A percentile compares a stretch with the other conserved stretches of the same genome.
Conservation (phyloP, 1,284 basidiomycete genomes). For the Papiliotrema terrestris region DNA sequence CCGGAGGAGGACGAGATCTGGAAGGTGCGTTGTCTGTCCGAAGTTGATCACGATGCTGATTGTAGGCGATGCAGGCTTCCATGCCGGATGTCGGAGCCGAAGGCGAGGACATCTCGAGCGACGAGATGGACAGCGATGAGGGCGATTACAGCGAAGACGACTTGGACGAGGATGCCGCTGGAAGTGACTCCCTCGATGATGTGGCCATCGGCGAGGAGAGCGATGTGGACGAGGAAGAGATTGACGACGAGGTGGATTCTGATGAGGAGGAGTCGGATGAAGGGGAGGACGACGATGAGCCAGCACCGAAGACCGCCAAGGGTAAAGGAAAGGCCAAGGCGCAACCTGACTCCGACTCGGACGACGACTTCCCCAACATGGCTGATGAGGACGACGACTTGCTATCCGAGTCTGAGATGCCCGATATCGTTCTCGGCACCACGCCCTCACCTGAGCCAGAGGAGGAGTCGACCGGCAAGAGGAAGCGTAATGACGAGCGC, state of each 20-base stretch:
- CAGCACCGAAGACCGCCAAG: background rate
- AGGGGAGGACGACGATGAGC: constrained; percentile 19
- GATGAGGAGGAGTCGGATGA: constrained; percentile 24
- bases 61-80: constrained; percentile 74
- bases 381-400: constrained; percentile 50
- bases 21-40: constrained; percentile 59
- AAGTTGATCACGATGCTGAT: background rate
- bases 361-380: constrained; percentile 32
- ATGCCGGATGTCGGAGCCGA: constrained; percentile 60
- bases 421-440: constrained; percentile 44
- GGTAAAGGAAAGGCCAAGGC: constrained; percentile 15
- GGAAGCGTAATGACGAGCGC: constrained; percentile 53
- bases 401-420: constrained; percentile 46
- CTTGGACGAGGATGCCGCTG: constrained; percentile 53
- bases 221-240: constrained; percentile 33
- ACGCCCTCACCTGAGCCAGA: constrained; percentile 23
- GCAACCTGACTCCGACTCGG: constrained; percentile 9
- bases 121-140: constrained; percentile 58
- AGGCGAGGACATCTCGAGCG: constrained; percentile 56
- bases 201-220: constrained; percentile 24
- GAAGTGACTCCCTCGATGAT: constrained; percentile 47
- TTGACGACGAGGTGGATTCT: constrained; percentile 19
- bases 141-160: constrained; percentile 55
- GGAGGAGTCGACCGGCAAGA: constrained; percentile 41
- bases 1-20: constrained; percentile 68